Percentiles rank a stretch among this genome's conserved stretches.
Evolutionary conservation across 345 rosid species (phyloP).

Genomic region (Citrus hindsii): DNA sequence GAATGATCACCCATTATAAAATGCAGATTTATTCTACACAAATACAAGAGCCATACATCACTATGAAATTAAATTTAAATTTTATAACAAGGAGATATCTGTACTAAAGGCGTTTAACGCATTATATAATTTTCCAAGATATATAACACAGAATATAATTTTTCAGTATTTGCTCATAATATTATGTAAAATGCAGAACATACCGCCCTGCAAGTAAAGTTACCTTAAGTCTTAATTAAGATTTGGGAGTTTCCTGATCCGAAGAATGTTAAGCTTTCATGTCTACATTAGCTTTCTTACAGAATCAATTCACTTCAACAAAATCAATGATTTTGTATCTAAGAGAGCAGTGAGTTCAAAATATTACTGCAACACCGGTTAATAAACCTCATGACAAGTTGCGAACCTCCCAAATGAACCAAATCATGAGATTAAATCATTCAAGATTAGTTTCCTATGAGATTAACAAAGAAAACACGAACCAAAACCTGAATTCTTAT

Average conservation of each 20-base stretch:
- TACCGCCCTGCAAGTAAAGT: background rate
- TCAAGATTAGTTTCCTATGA: background rate
- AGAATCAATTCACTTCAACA: background rate
- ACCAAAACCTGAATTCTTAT: background rate
- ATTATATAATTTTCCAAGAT: too few species aligned
- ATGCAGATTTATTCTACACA: too few species aligned
- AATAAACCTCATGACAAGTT: background rate
- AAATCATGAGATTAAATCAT: background rate
- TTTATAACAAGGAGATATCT: too few species aligned
- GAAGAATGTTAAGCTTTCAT: background rate
- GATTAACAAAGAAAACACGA: background rate
- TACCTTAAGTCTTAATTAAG: background rate
- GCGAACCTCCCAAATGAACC: too few species aligned
- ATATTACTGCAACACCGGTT: background rate
- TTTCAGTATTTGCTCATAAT: too few species aligned
- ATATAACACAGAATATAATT: too few species aligned
- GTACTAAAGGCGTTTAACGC: too few species aligned
- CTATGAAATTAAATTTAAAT: too few species aligned
- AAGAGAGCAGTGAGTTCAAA: background rate
- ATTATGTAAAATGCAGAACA: background rate
- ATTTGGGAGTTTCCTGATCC: background rate
- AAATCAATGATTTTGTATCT: background rate
- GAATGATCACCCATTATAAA: too few species aligned
- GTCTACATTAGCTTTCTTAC: background rate
- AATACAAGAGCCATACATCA: too few species aligned